Evolutionary conservation across 1,139 yeast genomes (phyloP).

Genomic region (Diutina neorugosa): DNA sequence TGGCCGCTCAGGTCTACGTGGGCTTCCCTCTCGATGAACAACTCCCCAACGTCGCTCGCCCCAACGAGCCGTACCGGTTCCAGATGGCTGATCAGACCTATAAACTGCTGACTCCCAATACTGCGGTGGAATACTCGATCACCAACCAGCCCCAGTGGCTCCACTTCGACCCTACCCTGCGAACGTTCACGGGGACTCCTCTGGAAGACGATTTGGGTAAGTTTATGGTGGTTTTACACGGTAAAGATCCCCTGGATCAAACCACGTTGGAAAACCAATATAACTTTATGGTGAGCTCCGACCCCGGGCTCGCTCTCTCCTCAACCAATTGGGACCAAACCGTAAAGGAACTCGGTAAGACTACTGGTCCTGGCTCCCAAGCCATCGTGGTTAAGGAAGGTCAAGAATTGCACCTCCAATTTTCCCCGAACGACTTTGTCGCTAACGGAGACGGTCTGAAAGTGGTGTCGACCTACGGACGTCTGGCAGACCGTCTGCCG

Average conservation of each 20-base stretch:
- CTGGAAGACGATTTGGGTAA: conserved; percentile 28
- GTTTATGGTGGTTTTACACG: conserved; percentile 40
- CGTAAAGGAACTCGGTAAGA: background rate
- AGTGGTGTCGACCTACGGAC: conserved; percentile 70
- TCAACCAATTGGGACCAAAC: conserved; percentile 12
- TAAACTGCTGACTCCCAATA: conserved; percentile 29
- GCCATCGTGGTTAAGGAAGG: conserved; percentile 59
- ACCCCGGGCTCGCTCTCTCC: conserved; percentile 36
- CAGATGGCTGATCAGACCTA: conserved; percentile 64
- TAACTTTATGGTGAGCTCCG: conserved; percentile 45
- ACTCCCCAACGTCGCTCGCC: conserved; percentile 77
- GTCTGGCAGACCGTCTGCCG: conserved; percentile 70
- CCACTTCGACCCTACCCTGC: conserved; percentile 45
- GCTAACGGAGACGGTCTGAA: conserved; percentile 29
- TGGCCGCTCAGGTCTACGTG: conserved; percentile 22
- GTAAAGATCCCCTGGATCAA: conserved; percentile 45
- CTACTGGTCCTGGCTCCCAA: background rate
- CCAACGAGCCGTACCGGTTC: conserved; percentile 50
- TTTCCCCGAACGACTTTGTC: conserved; percentile 46
- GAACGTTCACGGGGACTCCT: conserved; percentile 67
- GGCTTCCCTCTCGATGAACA: conserved; percentile 80
- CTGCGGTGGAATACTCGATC: conserved; percentile 40
- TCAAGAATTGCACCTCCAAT: conserved; percentile 46
- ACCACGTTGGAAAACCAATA: conserved; percentile 35
- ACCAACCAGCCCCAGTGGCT: conserved; percentile 67